Conservation (phyloP, 2,329 filamentous ascomycete species). For the Ophiostoma tasmaniense region DNA sequence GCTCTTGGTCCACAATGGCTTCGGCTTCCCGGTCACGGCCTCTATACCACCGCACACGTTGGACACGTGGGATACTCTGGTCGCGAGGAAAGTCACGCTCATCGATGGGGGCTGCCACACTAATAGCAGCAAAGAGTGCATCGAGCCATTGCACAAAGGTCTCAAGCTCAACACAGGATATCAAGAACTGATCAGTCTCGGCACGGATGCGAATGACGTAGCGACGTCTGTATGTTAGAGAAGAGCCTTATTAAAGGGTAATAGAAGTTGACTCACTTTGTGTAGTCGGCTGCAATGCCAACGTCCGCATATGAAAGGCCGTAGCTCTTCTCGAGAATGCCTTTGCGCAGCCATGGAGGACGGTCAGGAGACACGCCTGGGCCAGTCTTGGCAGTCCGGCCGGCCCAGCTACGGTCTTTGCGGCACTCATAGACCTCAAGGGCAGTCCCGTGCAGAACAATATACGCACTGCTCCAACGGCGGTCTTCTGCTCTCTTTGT, state of each 20-base stretch:
- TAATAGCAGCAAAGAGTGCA: constrained; percentile 61
- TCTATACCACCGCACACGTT: constrained; percentile 43
- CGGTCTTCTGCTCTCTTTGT: constrained; percentile 54
- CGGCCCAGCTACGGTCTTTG: constrained; percentile 42
- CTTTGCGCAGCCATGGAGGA: constrained; percentile 44
- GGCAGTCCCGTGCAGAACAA: constrained; percentile 58
- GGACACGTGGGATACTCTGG: constrained; percentile 51
- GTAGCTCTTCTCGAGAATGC: constrained; percentile 56
- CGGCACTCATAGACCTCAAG: constrained; percentile 58
- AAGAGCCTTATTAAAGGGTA: neutral
- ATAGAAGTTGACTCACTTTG: constrained; percentile 45
- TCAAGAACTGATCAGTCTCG: constrained; percentile 65
- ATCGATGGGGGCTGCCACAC: constrained; percentile 61
- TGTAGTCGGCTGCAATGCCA: constrained; percentile 64
- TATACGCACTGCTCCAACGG: constrained; percentile 56
- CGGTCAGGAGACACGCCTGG: constrained; percentile 42
- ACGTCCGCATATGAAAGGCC: constrained; percentile 67
- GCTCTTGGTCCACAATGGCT: constrained; percentile 18
- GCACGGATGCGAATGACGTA: constrained; percentile 64
- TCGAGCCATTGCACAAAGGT: constrained; percentile 63
- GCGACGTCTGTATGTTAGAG: constrained; percentile 37
- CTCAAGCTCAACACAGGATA: constrained; percentile 56
- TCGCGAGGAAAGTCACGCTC: constrained; percentile 58
- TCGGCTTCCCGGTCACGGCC: constrained; percentile 28
- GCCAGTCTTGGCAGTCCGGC: constrained; percentile 38